A percentile compares a stretch with the other conserved stretches of the same genome.
Evolutionary conservation across 2,329 filamentous ascomycete genomes (phyloP).

Genomic region (Drechslerella dactyloides): DNA sequence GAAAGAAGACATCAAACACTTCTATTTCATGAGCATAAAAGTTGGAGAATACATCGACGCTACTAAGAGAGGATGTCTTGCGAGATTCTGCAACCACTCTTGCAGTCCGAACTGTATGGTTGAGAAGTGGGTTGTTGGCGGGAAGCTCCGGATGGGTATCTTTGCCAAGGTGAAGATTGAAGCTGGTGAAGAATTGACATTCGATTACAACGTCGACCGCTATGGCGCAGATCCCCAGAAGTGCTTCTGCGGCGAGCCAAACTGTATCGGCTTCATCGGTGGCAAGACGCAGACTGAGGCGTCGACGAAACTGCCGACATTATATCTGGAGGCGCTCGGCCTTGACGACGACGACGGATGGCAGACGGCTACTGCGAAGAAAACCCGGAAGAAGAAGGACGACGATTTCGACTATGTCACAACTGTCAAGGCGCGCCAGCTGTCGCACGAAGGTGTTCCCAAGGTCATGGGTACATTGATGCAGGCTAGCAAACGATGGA

Average conservation of each 20-base stretch:
- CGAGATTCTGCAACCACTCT: constrained; percentile 97
- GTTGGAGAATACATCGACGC: constrained; percentile 97
- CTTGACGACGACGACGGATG: constrained; percentile 92
- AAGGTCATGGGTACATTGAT: constrained; percentile 96
- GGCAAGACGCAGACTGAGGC: constrained; percentile 97
- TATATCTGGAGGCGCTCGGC: constrained; percentile 91
- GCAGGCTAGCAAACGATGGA: constrained; percentile 99
- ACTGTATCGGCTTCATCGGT: constrained; percentile 95
- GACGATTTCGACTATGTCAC: constrained; percentile 91
- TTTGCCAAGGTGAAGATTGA: constrained; percentile 86
- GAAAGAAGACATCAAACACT: constrained; percentile 95
- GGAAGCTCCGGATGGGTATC: constrained; percentile 98
- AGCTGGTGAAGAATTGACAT: constrained; percentile 91
- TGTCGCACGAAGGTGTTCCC: constrained; percentile 80
- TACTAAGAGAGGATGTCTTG: constrained; percentile 93
- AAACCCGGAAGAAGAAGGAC: constrained; percentile 91
- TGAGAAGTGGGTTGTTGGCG: constrained; percentile 98
- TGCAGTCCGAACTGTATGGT: constrained; percentile 99
- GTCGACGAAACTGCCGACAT: constrained; percentile 79
- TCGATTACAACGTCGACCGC: constrained; percentile 99
- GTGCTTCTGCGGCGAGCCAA: constrained; percentile 93
- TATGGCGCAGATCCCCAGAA: constrained; percentile 96
- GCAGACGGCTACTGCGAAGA: constrained; percentile 88
- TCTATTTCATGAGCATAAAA: constrained; percentile 99
- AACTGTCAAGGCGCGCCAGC: constrained; percentile 77